A percentile compares a stretch with the other conserved stretches of the same genome.
Evolutionary conservation across 495 filamentous ascomycete genomes (phyloP).

Genomic region (Letharia lupina): DNA sequence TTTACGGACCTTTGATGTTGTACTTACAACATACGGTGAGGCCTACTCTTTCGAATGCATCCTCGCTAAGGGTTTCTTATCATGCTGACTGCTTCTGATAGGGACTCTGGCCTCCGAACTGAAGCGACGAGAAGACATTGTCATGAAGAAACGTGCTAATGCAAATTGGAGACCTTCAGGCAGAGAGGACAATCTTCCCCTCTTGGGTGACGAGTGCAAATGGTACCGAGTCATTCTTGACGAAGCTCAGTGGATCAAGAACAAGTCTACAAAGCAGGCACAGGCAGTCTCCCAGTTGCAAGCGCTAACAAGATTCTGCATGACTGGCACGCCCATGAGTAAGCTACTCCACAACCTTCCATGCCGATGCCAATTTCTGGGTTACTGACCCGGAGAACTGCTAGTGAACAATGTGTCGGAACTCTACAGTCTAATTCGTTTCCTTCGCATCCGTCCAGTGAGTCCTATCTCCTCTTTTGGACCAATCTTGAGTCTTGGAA

Average conservation of each 20-base stretch:
- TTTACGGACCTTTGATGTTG: slow-evolving; percentile 66
- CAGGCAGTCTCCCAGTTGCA: slow-evolving; percentile 53
- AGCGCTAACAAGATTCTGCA: slow-evolving; percentile 65
- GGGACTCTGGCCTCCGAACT: slow-evolving; percentile 67
- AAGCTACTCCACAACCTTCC: neutral
- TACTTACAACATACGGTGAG: slow-evolving; percentile 68
- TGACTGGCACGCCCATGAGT: slow-evolving; percentile 88
- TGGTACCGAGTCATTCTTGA: slow-evolving; percentile 88
- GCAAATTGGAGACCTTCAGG: slow-evolving; percentile 27
- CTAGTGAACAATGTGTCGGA: slow-evolving; percentile 65
- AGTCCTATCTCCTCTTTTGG: slow-evolving; percentile 27
- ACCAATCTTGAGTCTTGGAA: neutral
- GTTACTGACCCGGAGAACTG: neutral
- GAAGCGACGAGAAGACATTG: slow-evolving; percentile 44
- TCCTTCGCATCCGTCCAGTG: slow-evolving; percentile 47
- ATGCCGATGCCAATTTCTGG: neutral
- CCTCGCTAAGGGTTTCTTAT: neutral
- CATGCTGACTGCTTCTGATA: neutral
- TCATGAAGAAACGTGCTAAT: slow-evolving; percentile 28
- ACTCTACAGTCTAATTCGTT: slow-evolving; percentile 72
- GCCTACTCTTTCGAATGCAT: neutral
- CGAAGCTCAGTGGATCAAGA: slow-evolving; percentile 94
- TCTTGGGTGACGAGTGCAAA: slow-evolving; percentile 54
- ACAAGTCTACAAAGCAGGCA: slow-evolving; percentile 59
- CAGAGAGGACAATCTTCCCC: slow-evolving; percentile 37